These are phyloP conservation scores for Malania oleifera DNA, from an alignment of 164 flowering plant species.

Conservation along the genomic window DNA sequence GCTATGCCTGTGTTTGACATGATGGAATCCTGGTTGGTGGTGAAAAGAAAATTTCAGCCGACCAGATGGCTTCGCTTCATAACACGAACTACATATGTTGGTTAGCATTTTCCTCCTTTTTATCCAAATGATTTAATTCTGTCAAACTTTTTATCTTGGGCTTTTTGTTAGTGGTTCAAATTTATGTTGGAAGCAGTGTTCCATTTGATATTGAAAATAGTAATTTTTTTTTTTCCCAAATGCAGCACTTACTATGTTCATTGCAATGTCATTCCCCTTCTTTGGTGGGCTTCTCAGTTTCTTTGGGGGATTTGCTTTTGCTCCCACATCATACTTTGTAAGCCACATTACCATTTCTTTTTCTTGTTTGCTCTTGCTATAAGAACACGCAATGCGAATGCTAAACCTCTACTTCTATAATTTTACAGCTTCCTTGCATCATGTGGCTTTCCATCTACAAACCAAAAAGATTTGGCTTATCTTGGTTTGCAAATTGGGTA, in stretches of 20 bases:
- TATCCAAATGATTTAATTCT: neutral
- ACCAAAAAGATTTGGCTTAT: slow-evolving; percentile 34
- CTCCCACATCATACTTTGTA: slow-evolving; percentile 62
- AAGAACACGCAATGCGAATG: neutral
- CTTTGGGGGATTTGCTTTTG: slow-evolving; percentile 74
- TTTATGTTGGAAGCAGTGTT: too few relatives aligned
- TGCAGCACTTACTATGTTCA: slow-evolving; percentile 64
- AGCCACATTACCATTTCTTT: slow-evolving; percentile 9
- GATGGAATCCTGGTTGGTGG: slow-evolving; percentile 50
- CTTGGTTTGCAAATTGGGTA: slow-evolving; percentile 48
- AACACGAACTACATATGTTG: slow-evolving; percentile 47
- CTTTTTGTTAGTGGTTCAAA: too few relatives aligned
- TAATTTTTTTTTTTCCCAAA: neutral
- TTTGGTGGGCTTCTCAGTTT: slow-evolving; percentile 70
- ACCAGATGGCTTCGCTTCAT: slow-evolving; percentile 37
- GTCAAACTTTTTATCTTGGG: too few relatives aligned
- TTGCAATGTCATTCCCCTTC: slow-evolving; percentile 66
- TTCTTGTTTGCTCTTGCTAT: too few relatives aligned
- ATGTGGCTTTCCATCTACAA: slow-evolving; percentile 42
- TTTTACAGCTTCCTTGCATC: slow-evolving; percentile 44
- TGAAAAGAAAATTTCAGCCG: slow-evolving; percentile 39
- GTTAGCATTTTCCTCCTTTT: slow-evolving; percentile 23
- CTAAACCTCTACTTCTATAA: neutral
- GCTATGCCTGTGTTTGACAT: slow-evolving; percentile 72
- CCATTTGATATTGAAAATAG: too few relatives aligned